phyloP scores from a whole-genome alignment of 176 grass and related monocot genomes.

The Ampelocalamus luodianensis region DNA sequence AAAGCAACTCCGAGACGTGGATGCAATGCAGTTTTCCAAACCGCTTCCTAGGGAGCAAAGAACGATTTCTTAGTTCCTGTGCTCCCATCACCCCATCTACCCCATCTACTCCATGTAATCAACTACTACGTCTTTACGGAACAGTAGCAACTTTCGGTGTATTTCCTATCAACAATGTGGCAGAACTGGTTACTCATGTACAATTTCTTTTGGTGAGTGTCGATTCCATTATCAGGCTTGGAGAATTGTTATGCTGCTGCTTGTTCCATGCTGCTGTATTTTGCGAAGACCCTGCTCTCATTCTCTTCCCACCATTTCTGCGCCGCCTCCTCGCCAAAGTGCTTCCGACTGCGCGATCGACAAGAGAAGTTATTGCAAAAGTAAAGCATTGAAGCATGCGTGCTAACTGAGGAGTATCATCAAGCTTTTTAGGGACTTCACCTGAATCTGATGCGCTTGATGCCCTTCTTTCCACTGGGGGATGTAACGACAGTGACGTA shows the following conservation, averaged over 20 bases:
- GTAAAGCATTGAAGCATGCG: background rate
- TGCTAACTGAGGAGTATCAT: background rate
- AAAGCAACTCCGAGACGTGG: background rate
- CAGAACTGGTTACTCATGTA: slow-evolving; percentile 1
- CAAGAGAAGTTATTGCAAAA: slow-evolving; percentile 13
- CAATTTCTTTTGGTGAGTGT: background rate
- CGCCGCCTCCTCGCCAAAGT: slow-evolving; percentile 76
- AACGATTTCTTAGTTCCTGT: background rate
- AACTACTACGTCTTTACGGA: background rate
- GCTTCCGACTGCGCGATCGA: slow-evolving; percentile 67
- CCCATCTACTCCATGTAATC: background rate
- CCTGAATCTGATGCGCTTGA: slow-evolving; percentile 90
- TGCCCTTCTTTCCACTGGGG: slow-evolving; percentile 70
- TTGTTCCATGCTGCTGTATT: slow-evolving; percentile 60
- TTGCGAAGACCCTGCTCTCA: slow-evolving; percentile 58
- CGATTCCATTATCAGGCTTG: background rate
- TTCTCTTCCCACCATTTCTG: slow-evolving; percentile 93
- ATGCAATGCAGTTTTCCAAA: background rate
- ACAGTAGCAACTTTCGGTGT: background rate
- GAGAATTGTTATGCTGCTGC: background rate
- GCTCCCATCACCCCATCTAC: slow-evolving; percentile 3
- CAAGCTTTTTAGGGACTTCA: slow-evolving; percentile 29
- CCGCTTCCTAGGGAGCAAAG: background rate
- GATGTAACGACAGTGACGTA: slow-evolving; percentile 70
- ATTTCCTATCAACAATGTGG: background rate